Evolutionary conservation across 768 basidiomycete species (phyloP), one percentile per base, ranked within the genome.

Genomic region (Boletus speciosus): DNA sequence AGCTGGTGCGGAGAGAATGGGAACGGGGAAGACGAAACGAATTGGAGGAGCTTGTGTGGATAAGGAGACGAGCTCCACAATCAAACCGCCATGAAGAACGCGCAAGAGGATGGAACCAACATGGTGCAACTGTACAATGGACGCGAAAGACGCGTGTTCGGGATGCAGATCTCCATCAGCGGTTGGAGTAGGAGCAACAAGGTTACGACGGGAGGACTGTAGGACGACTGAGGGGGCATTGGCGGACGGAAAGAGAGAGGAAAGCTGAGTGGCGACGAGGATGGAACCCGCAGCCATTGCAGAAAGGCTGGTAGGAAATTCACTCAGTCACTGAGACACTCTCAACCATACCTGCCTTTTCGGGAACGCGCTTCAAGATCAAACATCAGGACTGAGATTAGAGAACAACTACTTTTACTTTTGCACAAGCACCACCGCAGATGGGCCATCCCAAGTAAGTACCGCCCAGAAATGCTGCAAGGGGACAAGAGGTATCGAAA

Each of bases 31-130:
- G 59, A 88, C 77, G 66, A 94, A 82, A 53, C 90, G 84, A 57
- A 93, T 78, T 16, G 90, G 84, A 32, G 79, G 75, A 3, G 84
- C 73, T 58, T 82, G 74, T 1, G 79, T 77, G 6, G 88, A 82
- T 42, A 92, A 74, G n/a, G 90, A 89, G 36, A 84, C 65, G 43
- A 95, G 80, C 64, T 94, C 90, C 40, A 92, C 70, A 47, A 91
- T 84, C 57, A 83, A 71, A 25, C 85, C 86, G 42, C 80, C 82
- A 57, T 93, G 86, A 50, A 93, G 75, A 43, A 91, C 78, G 55
- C 93, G 86, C 44, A 86, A 70, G 48, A 93, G 78, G 49, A 93
- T 76, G 46, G 85, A 78, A 15, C 88, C 87, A 4, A 84, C 81
- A 36, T 70, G 64, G 14, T 76, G 73, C 5, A 84, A 76, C 58